Percentiles rank a stretch among this genome's conserved stretches.
These are phyloP conservation scores for Sisymbrium altissimum DNA, from an alignment of 345 rosid species.

Conservation along the genomic window DNA sequence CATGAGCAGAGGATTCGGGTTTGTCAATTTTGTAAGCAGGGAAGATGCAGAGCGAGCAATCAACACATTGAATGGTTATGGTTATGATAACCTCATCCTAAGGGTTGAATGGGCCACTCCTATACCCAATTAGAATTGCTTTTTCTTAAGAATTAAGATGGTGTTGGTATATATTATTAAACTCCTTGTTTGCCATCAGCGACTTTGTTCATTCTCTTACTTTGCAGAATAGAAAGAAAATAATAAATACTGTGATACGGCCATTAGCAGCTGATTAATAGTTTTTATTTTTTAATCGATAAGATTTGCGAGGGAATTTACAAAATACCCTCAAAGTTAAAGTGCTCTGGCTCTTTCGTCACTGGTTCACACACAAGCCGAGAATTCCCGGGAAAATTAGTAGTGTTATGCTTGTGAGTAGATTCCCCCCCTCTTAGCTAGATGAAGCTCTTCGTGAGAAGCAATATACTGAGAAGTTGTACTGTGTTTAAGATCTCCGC, in stretches of 20 bases:
- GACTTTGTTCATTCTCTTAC: too few species aligned
- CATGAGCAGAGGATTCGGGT: not conserved
- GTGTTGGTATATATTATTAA: too few species aligned
- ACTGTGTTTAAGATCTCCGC: slow-evolving; percentile 45
- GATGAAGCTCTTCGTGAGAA: slow-evolving; percentile 49
- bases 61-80: not conserved
- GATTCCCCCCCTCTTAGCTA: not conserved
- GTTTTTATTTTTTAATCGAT: too few species aligned
- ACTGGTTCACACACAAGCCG: not conserved
- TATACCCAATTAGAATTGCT: not conserved
- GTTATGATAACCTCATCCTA: not conserved
- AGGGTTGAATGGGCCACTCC: not conserved
- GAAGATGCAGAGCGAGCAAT: not conserved
- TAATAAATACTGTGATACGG: too few species aligned
- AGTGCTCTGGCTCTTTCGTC: too few species aligned
- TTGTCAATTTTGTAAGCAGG: not conserved
- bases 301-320: not conserved
- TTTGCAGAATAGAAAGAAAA: too few species aligned
- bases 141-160: too few species aligned
- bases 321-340: not conserved
- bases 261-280: too few species aligned
- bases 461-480: slow-evolving; percentile 43
- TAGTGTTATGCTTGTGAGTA: not conserved
- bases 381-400: slow-evolving; percentile 9
- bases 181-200: too few species aligned